Base-by-base conservation (phyloP, 2,329 filamentous ascomycete species). In the Myotisia sp. region DNA sequence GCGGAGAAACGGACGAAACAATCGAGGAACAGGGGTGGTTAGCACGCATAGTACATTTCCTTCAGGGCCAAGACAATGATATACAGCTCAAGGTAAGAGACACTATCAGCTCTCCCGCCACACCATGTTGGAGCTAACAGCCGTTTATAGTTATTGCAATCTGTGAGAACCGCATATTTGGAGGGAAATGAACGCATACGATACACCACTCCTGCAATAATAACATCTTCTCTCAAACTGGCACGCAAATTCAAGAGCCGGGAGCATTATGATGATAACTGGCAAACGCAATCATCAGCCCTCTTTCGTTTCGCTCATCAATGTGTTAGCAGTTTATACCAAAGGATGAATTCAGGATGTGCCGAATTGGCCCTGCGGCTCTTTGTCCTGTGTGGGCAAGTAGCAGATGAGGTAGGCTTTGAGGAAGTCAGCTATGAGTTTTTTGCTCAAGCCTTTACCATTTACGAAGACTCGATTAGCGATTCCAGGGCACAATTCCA, bases 391-490 rank as follows among this genome's bases (percentile, higher is more conserved):
- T 92, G 85, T 50, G 90, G 90, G 14, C 86, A 94, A 61, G 80
- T 92, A 20, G 86, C 90, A 7, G 86, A 94, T 48, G 78, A 90
- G 56, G 83, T 76, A 7, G 81, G 80, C 2, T 92, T 92, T 46
- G 87, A 98, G 54, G 90, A 98, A 60, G 84, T 93, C 26, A 81
- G 85, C 7, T 98, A 98, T 55, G 90, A 98, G 53, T 98, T 92
- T 63, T 95, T 94, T 48, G 90, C 90, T 0, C 90, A 98, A 57
- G 87, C 90, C 0, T 98, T 98, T 49, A 95, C 87, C 0, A 84
- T 95, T 6, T 98, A 98, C 52, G 90, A 98, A 54, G 90, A 98
- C 57, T 79, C 84, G 0, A 81, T 98, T 43, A 90, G 84, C 41
- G 92, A 98, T 55, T 93, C 85, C 10, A 79, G 92, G 55, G 87